These are phyloP conservation scores for Porodaedalea pini DNA, from an alignment of 1,284 basidiomycete species.

Conservation along the genomic window DNA sequence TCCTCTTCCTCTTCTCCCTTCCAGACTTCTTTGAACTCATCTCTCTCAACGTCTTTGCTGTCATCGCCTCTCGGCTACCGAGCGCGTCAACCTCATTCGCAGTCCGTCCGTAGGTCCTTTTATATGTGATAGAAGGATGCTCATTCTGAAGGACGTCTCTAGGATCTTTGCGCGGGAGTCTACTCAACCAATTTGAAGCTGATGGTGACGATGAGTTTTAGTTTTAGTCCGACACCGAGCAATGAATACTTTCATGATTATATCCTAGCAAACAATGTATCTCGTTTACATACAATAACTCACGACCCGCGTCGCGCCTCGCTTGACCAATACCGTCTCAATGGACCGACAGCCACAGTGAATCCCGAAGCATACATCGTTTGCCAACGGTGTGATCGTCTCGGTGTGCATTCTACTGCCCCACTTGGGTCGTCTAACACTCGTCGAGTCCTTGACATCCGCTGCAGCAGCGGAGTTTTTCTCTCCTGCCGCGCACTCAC, in stretches of 20 bases:
- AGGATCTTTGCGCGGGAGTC: constrained; percentile 15
- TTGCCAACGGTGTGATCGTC: too few relatives aligned
- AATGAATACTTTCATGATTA: background rate
- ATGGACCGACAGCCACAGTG: too few relatives aligned
- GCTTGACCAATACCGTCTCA: too few relatives aligned
- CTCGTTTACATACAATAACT: too few relatives aligned
- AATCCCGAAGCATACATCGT: too few relatives aligned
- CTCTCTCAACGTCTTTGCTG: constrained; percentile 16
- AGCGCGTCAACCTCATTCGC: constrained; percentile 2
- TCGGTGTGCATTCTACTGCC: too few relatives aligned
- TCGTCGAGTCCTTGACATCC: too few relatives aligned
- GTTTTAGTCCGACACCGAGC: background rate
- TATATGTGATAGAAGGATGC: background rate
- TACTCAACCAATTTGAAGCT: constrained; percentile 16
- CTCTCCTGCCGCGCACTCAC: too few relatives aligned
- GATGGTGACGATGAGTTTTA: constrained; percentile 19
- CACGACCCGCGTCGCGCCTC: too few relatives aligned
- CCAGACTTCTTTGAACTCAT: constrained; percentile 17
- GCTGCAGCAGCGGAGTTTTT: too few relatives aligned
- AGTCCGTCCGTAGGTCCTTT: constrained; percentile 10
- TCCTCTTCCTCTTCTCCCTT: constrained; percentile 14
- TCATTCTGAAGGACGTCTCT: background rate
- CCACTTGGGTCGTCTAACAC: too few relatives aligned
- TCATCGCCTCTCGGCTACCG: constrained; percentile 20
- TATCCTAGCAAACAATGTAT: background rate